Conservation (phyloP, 2,329 filamentous ascomycete genomes). For the Paecilomyces fulvus region DNA sequence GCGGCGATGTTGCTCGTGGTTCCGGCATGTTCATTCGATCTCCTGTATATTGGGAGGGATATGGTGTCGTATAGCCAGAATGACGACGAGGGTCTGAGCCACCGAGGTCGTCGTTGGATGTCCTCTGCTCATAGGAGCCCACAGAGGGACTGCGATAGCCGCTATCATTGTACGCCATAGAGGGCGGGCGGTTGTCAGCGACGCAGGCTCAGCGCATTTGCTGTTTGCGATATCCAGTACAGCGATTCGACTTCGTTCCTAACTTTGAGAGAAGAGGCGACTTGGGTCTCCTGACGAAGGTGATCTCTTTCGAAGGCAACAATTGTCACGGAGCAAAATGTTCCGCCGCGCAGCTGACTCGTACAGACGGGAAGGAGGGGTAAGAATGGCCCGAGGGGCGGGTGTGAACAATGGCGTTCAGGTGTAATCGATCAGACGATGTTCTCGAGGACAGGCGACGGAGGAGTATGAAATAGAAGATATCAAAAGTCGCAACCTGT, state of each 20-base stretch:
- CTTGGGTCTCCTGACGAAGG: background rate
- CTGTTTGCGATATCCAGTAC: background rate
- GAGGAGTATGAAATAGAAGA: background rate
- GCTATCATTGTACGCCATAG: slow-evolving; percentile 34
- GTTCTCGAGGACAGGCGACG: background rate
- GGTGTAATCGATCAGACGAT: background rate
- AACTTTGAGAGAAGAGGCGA: slow-evolving; percentile 15
- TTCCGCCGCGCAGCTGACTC: background rate
- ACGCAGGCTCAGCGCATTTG: background rate
- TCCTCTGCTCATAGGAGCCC: slow-evolving; percentile 20
- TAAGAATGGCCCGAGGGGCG: background rate
- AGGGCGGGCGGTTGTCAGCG: background rate
- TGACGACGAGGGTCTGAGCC: slow-evolving; percentile 15
- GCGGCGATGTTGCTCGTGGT: slow-evolving; percentile 8
- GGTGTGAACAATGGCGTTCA: background rate
- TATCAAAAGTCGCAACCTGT: background rate
- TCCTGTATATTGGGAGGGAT: slow-evolving; percentile 22
- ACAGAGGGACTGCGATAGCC: slow-evolving; percentile 24
- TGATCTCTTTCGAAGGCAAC: slow-evolving; percentile 18
- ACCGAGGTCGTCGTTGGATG: slow-evolving; percentile 5
- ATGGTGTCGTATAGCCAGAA: slow-evolving; percentile 20
- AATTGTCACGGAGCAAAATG: slow-evolving; percentile 25
- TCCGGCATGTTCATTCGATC: slow-evolving; percentile 29
- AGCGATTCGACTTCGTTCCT: background rate
- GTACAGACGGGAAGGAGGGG: background rate